Base-by-base conservation (phyloP, 2,329 filamentous ascomycete genomes). In the Beauveria sp. region DNA sequence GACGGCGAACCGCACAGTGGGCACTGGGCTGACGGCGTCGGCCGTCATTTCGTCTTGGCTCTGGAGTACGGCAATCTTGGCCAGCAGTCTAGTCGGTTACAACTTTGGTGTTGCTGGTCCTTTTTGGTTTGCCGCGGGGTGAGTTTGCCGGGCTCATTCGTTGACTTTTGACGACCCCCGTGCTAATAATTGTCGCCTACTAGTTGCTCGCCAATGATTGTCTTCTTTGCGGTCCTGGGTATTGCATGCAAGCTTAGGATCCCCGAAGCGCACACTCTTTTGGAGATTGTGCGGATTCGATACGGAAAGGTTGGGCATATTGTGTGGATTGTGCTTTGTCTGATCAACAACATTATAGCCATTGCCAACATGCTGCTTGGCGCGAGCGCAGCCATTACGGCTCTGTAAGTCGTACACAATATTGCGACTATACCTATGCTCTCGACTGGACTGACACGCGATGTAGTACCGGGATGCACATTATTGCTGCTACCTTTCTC, bases 41-140 rank as follows among this genome's bases (percentile, higher is more conserved):
- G 80, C 81, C 7, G 80, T 83, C 0, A 77, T 82, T 20, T 82
- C 80, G 38, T 81, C 78, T 0, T 83, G 80, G 81, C 74, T 82
- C 2, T 82, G 79, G 78, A 80, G 77, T 24, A 83, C 80, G 0
- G 79, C 80, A 0, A 75, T 83, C 64, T 70, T 83, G 0, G 79
- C 79, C 0, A 78, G 78, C 10, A 75, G 75, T 0, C 71, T 81
- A 3, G 79, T 83, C 0, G 81, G 80, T 1, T 83, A 84, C 64
- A 75, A 76, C 55, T 82, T 81, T 65, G 82, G 82, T 0, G 72
- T 84, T 1, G 78, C 80, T 1, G 81, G 81, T 0, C 81, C 81
- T 0, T 83, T 85, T 60, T 85, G 81, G 81, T 85, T 81, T 62
- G 81, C 80, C 3, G 81, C 80, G 51, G 82, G 81, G 70, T 72